Evolutionary conservation across 371 early-diverging fungal species (phyloP).

Genomic region (Mortierella sp.): DNA sequence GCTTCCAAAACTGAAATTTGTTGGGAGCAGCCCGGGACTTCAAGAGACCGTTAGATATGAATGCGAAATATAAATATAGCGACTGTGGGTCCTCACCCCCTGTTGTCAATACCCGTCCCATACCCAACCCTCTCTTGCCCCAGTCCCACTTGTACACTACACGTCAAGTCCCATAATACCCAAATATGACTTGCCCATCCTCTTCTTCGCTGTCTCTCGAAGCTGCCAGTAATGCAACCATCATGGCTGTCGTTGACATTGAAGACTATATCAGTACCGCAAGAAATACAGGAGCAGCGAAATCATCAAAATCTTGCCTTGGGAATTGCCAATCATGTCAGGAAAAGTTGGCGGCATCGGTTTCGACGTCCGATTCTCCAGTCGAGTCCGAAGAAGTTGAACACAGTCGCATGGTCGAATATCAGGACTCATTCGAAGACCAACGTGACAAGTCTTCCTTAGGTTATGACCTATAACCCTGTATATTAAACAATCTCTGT

Average conservation of each 20-base stretch:
- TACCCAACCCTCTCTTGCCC: no score
- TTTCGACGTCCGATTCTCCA: neutral
- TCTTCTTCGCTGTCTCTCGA: neutral
- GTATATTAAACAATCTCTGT: no score
- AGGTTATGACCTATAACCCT: no score
- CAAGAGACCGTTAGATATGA: no score
- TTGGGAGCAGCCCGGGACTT: neutral
- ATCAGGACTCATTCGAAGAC: neutral
- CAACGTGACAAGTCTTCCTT: no score
- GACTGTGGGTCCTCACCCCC: no score
- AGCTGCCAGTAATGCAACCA: neutral
- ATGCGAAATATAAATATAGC: neutral
- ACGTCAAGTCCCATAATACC: no score
- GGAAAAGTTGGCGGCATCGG: neutral
- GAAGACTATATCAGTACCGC: neutral
- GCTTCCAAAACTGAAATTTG: neutral
- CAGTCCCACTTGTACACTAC: no score
- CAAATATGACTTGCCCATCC: neutral
- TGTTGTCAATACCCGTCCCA: no score
- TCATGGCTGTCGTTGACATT: neutral
- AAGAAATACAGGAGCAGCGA: neutral
- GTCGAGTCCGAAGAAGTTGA: neutral
- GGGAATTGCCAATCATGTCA: constrained; percentile 1
- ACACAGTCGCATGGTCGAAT: neutral
- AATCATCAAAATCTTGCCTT: neutral